phyloP scores from a whole-genome alignment of 768 basidiomycete genomes.

The Trametes cingulata region DNA sequence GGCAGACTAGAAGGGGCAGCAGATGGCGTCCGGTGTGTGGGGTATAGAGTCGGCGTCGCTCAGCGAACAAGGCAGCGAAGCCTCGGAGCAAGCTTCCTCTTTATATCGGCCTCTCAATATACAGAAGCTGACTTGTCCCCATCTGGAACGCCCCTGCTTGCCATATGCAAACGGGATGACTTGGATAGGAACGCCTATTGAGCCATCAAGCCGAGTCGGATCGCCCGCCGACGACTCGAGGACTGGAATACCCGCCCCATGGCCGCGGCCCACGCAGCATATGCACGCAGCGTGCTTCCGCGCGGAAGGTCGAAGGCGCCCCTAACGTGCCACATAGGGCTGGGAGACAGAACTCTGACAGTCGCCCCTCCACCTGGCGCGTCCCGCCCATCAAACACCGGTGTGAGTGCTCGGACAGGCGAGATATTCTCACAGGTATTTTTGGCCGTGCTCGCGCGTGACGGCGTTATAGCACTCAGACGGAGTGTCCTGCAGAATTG shows the following conservation, averaged over 20 bases:
- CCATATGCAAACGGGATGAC: neutral
- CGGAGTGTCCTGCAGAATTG: neutral
- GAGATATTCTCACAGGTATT: conserved; percentile 7
- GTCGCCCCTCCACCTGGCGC: neutral
- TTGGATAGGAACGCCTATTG: conserved; percentile 1
- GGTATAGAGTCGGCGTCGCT: conserved; percentile 3
- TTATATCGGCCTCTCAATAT: neutral
- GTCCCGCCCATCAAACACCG: conserved; percentile 16
- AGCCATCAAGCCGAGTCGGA: conserved; percentile 14
- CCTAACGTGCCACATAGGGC: conserved; percentile 7
- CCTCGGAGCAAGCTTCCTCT: neutral
- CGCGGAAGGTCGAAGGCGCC: conserved; percentile 3
- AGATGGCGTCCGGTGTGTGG: neutral
- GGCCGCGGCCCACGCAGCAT: conserved; percentile 8
- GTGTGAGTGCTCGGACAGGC: conserved; percentile 3
- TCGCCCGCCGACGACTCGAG: conserved; percentile 2
- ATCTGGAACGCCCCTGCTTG: neutral
- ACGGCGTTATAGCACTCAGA: neutral
- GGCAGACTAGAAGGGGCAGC: neutral
- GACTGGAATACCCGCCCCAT: conserved; percentile 8
- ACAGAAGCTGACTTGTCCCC: neutral
- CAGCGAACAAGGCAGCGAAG: neutral
- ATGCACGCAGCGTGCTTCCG: conserved; percentile 6
- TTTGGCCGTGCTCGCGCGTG: neutral
- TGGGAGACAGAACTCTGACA: conserved; percentile 11